Conservation (phyloP, 139 green algal genomes). For the Picochlorum costavermella region DNA sequence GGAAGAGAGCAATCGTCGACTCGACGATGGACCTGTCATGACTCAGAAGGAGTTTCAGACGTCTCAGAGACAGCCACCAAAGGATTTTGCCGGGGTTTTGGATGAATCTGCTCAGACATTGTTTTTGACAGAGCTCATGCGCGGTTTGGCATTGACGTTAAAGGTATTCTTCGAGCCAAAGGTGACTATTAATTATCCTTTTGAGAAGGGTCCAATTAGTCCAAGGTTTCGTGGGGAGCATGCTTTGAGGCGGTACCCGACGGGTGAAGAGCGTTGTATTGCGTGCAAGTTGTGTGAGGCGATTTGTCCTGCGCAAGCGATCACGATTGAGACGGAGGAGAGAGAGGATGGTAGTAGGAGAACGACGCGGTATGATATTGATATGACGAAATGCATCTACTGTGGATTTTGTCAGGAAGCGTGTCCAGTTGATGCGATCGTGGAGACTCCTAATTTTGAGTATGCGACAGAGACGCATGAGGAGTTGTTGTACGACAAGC, state of each 20-base stretch:
- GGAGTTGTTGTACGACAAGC: conserved; percentile 99
- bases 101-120: conserved; percentile 87
- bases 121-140: conserved; percentile 93
- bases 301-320: conserved; percentile 78
- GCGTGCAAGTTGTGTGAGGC: conserved; percentile 99
- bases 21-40: conserved; percentile 13
- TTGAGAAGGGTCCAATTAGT: conserved; percentile 94
- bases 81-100: conserved; percentile 57
- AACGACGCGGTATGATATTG: conserved; percentile 87
- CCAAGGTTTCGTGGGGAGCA: conserved; percentile 98
- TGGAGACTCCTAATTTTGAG: conserved; percentile 98
- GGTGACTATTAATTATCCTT: conserved; percentile 99
- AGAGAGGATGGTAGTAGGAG: conserved; percentile 82
- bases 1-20: not conserved
- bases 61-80: conserved; percentile 30
- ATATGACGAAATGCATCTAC: conserved; percentile 92
- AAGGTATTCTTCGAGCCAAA: conserved; percentile 96
- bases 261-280: conserved; percentile 98
- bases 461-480: conserved; percentile 80
- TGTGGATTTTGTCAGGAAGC: conserved; percentile 74
- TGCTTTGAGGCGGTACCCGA: conserved; percentile 89
- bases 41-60: conserved; percentile 15
- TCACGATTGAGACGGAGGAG: conserved; percentile 99
- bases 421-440: conserved; percentile 97
- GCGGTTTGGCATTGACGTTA: conserved; percentile 83